phyloP scores from a whole-genome alignment of 495 filamentous ascomycete species.

The Penicillium canescens region DNA sequence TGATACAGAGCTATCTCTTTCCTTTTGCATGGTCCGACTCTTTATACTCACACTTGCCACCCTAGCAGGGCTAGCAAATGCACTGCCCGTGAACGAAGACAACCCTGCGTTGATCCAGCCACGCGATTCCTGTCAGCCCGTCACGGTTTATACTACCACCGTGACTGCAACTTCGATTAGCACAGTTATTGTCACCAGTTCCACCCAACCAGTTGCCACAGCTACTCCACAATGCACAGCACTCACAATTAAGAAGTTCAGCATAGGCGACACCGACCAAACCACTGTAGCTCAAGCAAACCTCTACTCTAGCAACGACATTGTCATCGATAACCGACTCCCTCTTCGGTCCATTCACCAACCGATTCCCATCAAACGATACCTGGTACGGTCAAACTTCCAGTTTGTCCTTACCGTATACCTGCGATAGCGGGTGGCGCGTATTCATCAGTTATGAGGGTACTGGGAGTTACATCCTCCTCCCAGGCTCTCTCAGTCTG shows the following conservation, averaged over 20 bases:
- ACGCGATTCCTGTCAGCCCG: too few species aligned
- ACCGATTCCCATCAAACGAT: neutral
- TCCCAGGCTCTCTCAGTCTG: neutral
- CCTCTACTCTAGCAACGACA: neutral
- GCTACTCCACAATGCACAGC: neutral
- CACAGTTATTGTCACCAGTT: neutral
- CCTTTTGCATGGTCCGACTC: too few species aligned
- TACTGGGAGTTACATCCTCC: neutral
- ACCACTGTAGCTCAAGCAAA: slow-evolving; percentile 3
- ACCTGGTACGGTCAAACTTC: neutral
- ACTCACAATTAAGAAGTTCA: slow-evolving; percentile 2
- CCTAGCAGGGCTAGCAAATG: too few species aligned
- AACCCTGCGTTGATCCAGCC: too few species aligned
- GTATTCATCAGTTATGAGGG: neutral
- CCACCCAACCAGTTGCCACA: neutral
- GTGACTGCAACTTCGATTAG: neutral
- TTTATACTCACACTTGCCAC: too few species aligned
- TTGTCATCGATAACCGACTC: neutral
- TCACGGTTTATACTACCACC: neutral
- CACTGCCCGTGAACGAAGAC: too few species aligned
- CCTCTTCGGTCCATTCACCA: slow-evolving; percentile 3
- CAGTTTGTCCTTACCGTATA: neutral
- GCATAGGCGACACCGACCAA: slow-evolving; percentile 1
- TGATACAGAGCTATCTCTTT: too few species aligned
- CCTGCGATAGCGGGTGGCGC: neutral